Percentiles rank a stretch among this genome's conserved stretches.
phyloP scores from a whole-genome alignment of 2,329 filamentous ascomycete genomes.

The Cladosporium sphaerospermum region DNA sequence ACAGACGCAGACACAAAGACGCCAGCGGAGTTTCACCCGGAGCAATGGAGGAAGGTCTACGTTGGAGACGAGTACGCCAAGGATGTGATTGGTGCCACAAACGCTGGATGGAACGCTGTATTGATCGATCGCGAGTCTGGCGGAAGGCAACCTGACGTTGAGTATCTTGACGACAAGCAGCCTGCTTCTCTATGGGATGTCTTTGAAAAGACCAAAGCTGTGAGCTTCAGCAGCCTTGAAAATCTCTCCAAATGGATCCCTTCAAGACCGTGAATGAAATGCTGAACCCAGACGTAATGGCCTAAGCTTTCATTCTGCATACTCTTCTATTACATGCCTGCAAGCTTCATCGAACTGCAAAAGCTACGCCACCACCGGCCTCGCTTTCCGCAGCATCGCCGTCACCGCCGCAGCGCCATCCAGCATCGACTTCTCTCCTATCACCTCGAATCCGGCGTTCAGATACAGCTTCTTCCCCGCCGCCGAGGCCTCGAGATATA shows the following conservation, averaged over 20 bases:
- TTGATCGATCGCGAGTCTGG: constrained; percentile 34
- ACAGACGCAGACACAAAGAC: constrained; percentile 23
- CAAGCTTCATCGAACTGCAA: background rate
- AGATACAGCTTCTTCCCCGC: constrained; percentile 4
- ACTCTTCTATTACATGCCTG: too few relatives aligned
- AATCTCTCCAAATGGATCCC: constrained; percentile 23
- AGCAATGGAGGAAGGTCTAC: constrained; percentile 40
- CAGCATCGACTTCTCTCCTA: background rate
- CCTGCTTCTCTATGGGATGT: constrained; percentile 15
- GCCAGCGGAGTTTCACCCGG: background rate
- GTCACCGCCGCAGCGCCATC: background rate
- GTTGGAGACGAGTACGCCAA: constrained; percentile 50
- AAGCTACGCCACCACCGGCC: background rate
- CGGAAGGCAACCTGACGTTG: constrained; percentile 13
- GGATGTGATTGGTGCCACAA: constrained; percentile 44
- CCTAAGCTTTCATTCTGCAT: too few relatives aligned
- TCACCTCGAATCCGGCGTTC: constrained; percentile 8
- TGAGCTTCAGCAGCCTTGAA: constrained; percentile 21
- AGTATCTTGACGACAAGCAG: constrained; percentile 18
- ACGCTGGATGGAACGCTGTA: constrained; percentile 44
- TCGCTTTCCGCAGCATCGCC: constrained; percentile 6
- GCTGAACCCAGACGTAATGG: too few relatives aligned
- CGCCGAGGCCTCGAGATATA: constrained; percentile 5
- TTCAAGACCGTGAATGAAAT: background rate
- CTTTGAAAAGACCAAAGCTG: constrained; percentile 16